Evolutionary conservation across 1,284 basidiomycete species (phyloP).

Genomic region (Serendipita sp.): DNA sequence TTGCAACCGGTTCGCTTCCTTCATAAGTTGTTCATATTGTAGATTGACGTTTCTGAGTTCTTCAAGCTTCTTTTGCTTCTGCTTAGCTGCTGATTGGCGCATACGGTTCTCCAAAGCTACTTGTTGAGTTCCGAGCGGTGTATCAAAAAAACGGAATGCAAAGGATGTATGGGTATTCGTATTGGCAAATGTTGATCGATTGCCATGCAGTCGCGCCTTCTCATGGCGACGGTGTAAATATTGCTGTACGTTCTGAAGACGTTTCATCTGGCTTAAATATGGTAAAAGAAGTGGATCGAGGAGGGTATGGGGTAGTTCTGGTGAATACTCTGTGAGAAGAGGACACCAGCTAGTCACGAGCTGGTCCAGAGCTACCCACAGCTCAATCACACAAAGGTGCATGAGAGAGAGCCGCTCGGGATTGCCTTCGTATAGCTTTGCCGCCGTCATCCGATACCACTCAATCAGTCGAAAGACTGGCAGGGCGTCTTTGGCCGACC

Average conservation of each 20-base stretch:
- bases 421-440: conserved; percentile 20
- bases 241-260: conserved; percentile 18
- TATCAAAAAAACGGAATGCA: conserved; percentile 21
- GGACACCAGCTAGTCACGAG: conserved; percentile 22
- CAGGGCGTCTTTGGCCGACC: background rate
- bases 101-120: conserved; percentile 20
- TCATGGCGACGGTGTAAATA: conserved; percentile 22
- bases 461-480: conserved; percentile 10
- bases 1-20: background rate
- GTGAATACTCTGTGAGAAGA: conserved; percentile 29
- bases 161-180: conserved; percentile 15
- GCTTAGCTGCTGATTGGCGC: conserved; percentile 15
- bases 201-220: conserved; percentile 7
- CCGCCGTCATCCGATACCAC: conserved; percentile 21
- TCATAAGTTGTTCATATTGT: conserved; percentile 14
- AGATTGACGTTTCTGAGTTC: conserved; percentile 17
- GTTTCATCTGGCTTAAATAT: conserved; percentile 17
- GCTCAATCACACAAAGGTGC: conserved; percentile 28
- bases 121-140: conserved; percentile 10
- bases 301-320: conserved; percentile 30
- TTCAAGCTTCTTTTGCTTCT: background rate
- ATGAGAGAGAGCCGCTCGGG: conserved; percentile 32
- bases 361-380: conserved; percentile 33
- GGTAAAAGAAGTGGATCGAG: conserved; percentile 29
- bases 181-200: conserved; percentile 17